phyloP scores from a whole-genome alignment of 2,329 filamentous ascomycete species.

The Triangularia setosa region DNA sequence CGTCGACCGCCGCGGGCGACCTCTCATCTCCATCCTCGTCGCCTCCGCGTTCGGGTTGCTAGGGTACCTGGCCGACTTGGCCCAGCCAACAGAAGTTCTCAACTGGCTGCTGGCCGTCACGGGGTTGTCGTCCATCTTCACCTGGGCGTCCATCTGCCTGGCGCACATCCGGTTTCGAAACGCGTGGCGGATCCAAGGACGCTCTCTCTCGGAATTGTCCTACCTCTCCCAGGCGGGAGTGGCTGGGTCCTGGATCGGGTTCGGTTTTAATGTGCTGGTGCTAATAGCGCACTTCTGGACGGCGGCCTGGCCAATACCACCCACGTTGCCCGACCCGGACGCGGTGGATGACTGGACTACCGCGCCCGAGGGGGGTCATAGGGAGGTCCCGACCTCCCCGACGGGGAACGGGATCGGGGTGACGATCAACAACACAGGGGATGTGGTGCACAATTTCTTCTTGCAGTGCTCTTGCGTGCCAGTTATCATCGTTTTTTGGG shows the following conservation, averaged over 20 bases:
- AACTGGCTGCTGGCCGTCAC: slow-evolving; percentile 76
- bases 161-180: slow-evolving; percentile 86
- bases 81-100: slow-evolving; percentile 60
- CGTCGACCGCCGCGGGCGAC: slow-evolving; percentile 78
- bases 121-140: slow-evolving; percentile 70
- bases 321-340: slow-evolving; percentile 37
- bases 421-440: slow-evolving; percentile 30
- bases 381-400: neutral
- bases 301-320: slow-evolving; percentile 69
- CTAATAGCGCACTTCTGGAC: slow-evolving; percentile 86
- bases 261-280: slow-evolving; percentile 70
- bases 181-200: slow-evolving; percentile 69
- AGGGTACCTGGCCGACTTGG: slow-evolving; percentile 68
- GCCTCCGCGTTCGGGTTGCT: slow-evolving; percentile 68
- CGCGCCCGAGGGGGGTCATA: neutral
- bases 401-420: slow-evolving; percentile 1
- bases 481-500: slow-evolving; percentile 63
- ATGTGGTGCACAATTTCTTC: slow-evolving; percentile 66
- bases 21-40: slow-evolving; percentile 66
- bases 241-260: slow-evolving; percentile 73
- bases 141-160: slow-evolving; percentile 82
- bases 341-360: slow-evolving; percentile 35
- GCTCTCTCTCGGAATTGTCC: slow-evolving; percentile 70
- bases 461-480: slow-evolving; percentile 66
- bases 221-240: slow-evolving; percentile 78